Percentiles rank a stretch among this genome's conserved stretches.
Conservation (phyloP, 1,284 basidiomycete species). For the Bjerkandera adusta region DNA sequence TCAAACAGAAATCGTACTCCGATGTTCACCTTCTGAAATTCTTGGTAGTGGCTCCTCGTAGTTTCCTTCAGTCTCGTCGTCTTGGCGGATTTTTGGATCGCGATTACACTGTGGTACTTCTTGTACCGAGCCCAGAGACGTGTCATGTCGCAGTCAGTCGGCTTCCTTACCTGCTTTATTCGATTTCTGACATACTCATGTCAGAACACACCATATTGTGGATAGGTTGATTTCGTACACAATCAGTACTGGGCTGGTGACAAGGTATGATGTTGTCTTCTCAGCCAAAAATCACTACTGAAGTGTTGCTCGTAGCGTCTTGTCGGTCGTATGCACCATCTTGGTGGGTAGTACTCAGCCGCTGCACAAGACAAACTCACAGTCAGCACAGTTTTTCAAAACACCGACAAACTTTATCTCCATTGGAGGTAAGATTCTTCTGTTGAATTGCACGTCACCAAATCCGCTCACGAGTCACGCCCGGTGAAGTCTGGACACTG, state of each 20-base stretch:
- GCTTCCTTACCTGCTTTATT: not conserved
- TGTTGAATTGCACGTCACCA: not conserved
- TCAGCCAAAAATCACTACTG: too few species aligned
- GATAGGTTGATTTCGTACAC: not conserved
- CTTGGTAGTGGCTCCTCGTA: not conserved
- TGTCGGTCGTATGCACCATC: not conserved
- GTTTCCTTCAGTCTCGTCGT: not conserved
- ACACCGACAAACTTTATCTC: constrained; percentile 5
- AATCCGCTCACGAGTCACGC: not conserved
- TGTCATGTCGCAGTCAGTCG: not conserved
- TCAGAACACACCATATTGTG: constrained; percentile 1
- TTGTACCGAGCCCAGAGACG: not conserved
- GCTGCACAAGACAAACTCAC: not conserved
- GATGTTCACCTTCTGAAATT: not conserved
- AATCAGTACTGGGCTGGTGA: constrained; percentile 4
- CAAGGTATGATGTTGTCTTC: not conserved
- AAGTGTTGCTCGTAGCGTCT: not conserved
- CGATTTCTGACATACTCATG: not conserved
- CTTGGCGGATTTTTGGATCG: not conserved
- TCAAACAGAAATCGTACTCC: too few species aligned
- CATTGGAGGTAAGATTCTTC: not conserved
- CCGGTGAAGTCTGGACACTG: constrained; percentile 1
- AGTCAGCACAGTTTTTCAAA: not conserved
- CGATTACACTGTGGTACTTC: not conserved
- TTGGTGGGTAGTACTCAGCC: not conserved